phyloP scores from a whole-genome alignment of 805 yeast genomes.

The Saccharomycopsis malanga region DNA sequence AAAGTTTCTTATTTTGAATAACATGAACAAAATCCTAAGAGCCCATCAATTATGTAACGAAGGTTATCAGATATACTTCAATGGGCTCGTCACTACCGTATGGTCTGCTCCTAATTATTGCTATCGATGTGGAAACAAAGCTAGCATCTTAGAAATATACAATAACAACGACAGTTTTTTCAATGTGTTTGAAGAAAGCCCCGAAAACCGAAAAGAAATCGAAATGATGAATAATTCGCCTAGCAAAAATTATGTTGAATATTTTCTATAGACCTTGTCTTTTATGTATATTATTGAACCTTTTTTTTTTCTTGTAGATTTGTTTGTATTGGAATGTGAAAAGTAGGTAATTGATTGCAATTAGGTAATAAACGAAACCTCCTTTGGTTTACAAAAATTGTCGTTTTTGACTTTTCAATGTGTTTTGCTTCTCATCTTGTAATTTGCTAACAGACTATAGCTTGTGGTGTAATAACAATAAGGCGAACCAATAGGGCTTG shows the following conservation, averaged over 20 bases:
- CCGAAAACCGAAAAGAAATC: conserved; percentile 63
- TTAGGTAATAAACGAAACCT: too few relatives aligned
- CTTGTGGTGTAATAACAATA: too few relatives aligned
- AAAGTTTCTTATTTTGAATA: conserved; percentile 72
- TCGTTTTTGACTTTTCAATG: too few relatives aligned
- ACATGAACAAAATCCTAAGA: conserved; percentile 72
- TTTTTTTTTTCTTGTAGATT: neutral
- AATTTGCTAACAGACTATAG: too few relatives aligned
- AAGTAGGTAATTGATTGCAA: too few relatives aligned
- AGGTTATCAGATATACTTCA: conserved; percentile 89
- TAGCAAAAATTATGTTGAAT: conserved; percentile 29
- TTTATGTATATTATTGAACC: too few relatives aligned
- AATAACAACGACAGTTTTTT: conserved; percentile 63
- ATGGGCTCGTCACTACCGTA: conserved; percentile 86
- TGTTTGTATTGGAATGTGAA: too few relatives aligned
- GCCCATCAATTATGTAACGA: conserved; percentile 97
- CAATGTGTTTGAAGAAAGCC: conserved; percentile 95
- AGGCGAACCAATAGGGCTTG: too few relatives aligned
- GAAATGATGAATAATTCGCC: conserved; percentile 19
- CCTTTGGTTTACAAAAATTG: too few relatives aligned
- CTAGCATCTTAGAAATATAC: conserved; percentile 88
- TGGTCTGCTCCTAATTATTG: conserved; percentile 99
- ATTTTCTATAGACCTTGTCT: conserved; percentile 30
- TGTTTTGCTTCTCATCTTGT: too few relatives aligned
- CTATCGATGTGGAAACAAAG: conserved; percentile 93